Percentiles rank a stretch among this genome's conserved stretches.
These are phyloP conservation scores for Ophiostoma australiae DNA, from an alignment of 2,329 filamentous ascomycete species.

Conservation along the genomic window DNA sequence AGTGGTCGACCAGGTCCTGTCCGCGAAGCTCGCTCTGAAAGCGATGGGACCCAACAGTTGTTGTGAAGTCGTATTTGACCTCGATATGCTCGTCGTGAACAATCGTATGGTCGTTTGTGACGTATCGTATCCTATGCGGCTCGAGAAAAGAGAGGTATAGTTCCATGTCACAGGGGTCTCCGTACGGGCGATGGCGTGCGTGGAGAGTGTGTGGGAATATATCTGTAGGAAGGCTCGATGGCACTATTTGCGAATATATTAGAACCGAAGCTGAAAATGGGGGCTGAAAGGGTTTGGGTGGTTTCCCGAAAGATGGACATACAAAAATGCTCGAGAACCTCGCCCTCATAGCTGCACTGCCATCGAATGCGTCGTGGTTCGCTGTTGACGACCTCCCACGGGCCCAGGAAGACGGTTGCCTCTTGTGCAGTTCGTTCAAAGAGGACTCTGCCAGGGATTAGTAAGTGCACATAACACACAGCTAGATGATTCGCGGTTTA, in stretches of 20 bases:
- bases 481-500: neutral
- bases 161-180: constrained; percentile 47
- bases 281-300: neutral
- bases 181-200: constrained; percentile 47
- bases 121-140: constrained; percentile 47
- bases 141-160: constrained; percentile 46
- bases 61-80: constrained; percentile 49
- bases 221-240: constrained; percentile 42
- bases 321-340: constrained; percentile 50
- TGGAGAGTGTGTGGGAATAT: constrained; percentile 48
- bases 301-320: constrained; percentile 18
- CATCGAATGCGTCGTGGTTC: constrained; percentile 48
- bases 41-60: constrained; percentile 43
- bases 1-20: constrained; percentile 48
- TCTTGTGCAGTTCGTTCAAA: constrained; percentile 48
- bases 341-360: constrained; percentile 50
- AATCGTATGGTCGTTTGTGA: constrained; percentile 42
- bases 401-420: constrained; percentile 49
- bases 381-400: constrained; percentile 47
- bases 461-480: constrained; percentile 25
- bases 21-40: constrained; percentile 48
- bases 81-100: constrained; percentile 46
- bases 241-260: constrained; percentile 35
- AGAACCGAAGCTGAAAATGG: neutral
- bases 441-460: constrained; percentile 41